Evolutionary conservation across 164 flowering plant species (phyloP), one percentile per base, ranked within the genome.

Genomic region (Berberis vulgaris): DNA sequence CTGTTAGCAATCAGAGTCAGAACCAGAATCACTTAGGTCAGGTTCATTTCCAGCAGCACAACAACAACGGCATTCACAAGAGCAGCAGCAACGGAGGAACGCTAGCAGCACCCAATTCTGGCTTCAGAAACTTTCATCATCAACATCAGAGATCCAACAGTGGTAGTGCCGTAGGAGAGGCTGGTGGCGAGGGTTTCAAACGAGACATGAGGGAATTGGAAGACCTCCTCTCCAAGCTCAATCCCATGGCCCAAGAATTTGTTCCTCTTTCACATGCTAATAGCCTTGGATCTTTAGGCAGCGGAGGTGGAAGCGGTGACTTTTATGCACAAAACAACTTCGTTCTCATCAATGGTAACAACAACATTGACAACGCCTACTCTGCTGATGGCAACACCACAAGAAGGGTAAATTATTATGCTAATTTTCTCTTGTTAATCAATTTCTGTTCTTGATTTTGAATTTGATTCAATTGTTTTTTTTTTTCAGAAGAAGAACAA

Each of bases 401-500:
- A 8, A 46, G 5, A 5, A 46, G 26, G 26, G 26, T 26, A 46
- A 5, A 46, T 5, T 8, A 46, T 46, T 5, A 46, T 5, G 49
- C 6, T 46, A 46, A 46, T 5, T 8, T 5, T 5, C 5, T 8
- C 49, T 5, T 5, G 8, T 8, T 46, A 5, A 46, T 46, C 49
- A 46, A 46, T 46, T 8, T 46, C 26, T 26, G 26, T 26, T 26
- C 26, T 26, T 26, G 26, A 26, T 26, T 26, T 26, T 26, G 26
- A 26, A 26, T 26, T 26, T 26, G 26, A 46, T 8, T 8, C 8
- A 46, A 5, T 46, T 46, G 5, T 6, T 12, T 54, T 40, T 26
- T 45, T 40, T 62, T 45, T 41, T 43, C 69, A 86, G 89, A 85
- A 83, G 84, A 91, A 80, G 71, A 83, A 73, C 65, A 67, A 61